Conservation (phyloP, 805 yeast genomes). For the Kuraishia piskuri region DNA sequence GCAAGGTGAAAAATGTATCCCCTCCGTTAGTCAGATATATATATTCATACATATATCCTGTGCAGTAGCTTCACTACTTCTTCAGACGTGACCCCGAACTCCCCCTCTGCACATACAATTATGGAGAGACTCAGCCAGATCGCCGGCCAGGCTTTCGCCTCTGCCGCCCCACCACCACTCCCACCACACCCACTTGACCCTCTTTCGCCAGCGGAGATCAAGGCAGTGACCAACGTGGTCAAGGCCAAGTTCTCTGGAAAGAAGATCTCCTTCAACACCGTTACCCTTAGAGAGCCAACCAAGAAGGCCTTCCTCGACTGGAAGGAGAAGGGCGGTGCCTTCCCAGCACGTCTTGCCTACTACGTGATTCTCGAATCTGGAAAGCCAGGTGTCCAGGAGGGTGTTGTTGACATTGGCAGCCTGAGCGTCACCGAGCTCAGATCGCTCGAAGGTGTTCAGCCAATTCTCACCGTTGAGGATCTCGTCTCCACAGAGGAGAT, state of each 20-base stretch:
- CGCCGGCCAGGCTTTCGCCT: slow-evolving; percentile 52
- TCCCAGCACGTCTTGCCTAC: slow-evolving; percentile 63
- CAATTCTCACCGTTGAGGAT: slow-evolving; percentile 67
- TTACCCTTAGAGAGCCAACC: slow-evolving; percentile 64
- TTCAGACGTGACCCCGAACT: neutral
- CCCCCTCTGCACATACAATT: neutral
- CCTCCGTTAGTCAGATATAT: no score
- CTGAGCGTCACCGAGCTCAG: slow-evolving; percentile 37
- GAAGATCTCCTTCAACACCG: slow-evolving; percentile 50
- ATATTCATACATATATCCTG: neutral
- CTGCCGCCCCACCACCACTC: slow-evolving; percentile 41
- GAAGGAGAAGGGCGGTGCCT: slow-evolving; percentile 52
- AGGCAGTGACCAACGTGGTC: slow-evolving; percentile 44
- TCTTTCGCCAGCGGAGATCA: slow-evolving; percentile 53
- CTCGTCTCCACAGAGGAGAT: slow-evolving; percentile 52
- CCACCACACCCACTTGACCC: slow-evolving; percentile 71
- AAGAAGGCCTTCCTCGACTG: slow-evolving; percentile 55
- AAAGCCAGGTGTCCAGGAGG: slow-evolving; percentile 59
- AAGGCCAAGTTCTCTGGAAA: slow-evolving; percentile 37
- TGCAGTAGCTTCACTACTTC: neutral
- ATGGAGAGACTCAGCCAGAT: slow-evolving; percentile 65
- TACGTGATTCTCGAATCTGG: slow-evolving; percentile 54
- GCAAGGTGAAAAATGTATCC: neutral
- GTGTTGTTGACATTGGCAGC: slow-evolving; percentile 51
- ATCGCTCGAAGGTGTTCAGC: slow-evolving; percentile 55